A percentile compares a stretch with the other conserved stretches of the same genome.
phyloP scores from a whole-genome alignment of 1,139 yeast species.

The Suhomyces panamericanus region DNA sequence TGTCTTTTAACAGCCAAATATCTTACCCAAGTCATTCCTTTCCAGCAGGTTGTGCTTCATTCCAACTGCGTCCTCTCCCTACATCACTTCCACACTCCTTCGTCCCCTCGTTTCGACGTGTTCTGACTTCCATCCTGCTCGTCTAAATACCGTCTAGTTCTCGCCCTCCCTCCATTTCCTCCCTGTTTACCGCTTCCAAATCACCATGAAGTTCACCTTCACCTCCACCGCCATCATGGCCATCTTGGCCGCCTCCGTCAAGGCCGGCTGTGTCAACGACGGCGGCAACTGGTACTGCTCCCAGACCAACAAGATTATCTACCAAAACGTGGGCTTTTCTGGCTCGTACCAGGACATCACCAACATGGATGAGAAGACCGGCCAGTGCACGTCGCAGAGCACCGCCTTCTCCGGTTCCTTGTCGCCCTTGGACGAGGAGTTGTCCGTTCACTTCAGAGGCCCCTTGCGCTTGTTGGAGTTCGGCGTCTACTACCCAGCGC shows the following conservation, averaged over 20 bases:
- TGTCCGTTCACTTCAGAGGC: slow-evolving; percentile 83
- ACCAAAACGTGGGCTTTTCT: slow-evolving; percentile 64
- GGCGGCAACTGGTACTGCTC: slow-evolving; percentile 85
- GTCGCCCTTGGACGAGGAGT: slow-evolving; percentile 67
- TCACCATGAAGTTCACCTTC: slow-evolving; percentile 24
- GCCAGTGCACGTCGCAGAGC: slow-evolving; percentile 54
- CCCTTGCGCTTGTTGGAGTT: slow-evolving; percentile 64
- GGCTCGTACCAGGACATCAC: slow-evolving; percentile 66
- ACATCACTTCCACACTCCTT: background rate
- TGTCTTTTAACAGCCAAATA: slow-evolving; percentile 2
- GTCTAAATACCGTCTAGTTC: background rate
- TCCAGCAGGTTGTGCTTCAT: slow-evolving; percentile 2
- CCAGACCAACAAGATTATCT: slow-evolving; percentile 64
- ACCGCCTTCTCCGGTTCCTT: slow-evolving; percentile 57
- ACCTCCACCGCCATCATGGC: slow-evolving; percentile 28
- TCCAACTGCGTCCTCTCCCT: slow-evolving; percentile 6
- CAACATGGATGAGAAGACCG: slow-evolving; percentile 46
- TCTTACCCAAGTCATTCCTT: slow-evolving; percentile 16
- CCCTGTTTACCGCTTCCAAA: background rate
- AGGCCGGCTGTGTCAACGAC: slow-evolving; percentile 44
- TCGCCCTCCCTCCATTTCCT: background rate
- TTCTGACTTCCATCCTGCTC: background rate
- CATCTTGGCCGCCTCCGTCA: slow-evolving; percentile 30
- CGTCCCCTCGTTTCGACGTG: background rate
- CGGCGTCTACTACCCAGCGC: slow-evolving; percentile 56